Base-by-base conservation (phyloP, 73 alveolate genomes). In the Uronychia setigera region DNA sequence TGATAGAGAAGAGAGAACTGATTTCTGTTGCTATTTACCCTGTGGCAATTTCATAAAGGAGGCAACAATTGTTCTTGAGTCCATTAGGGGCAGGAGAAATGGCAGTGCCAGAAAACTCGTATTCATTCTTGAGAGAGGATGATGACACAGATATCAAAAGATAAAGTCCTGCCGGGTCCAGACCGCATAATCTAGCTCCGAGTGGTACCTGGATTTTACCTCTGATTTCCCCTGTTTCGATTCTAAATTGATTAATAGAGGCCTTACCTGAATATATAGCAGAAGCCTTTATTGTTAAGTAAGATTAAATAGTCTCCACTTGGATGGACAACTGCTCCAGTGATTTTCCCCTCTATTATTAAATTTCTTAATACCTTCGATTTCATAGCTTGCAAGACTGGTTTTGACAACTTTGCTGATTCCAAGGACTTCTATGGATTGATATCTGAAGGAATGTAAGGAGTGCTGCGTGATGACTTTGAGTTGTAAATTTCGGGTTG, bases 141-240 rank as follows among this genome's bases (percentile, higher is more conserved):
- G 92, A 82, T 26, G 83, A 81, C 19, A 83, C 94, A 77, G 80
- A 34, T 1, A 87, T 31, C 1, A 89, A 33, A 11, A 91, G 79
- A 80, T 91, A 87, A 30, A 86, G 59, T 0, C 93, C 96, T 26
- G 90, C 76, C 5, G 93, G 93, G 67, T 91, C 93, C 25, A 87
- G 29, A 29, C 30, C 57, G 80, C 87, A 77, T 27, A 60, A 84
- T 31, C 88, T 83, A n/a, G 93, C 89, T 31, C 92, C 83, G 29
- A 88, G 80, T 0, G 96, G 96, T 0, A 88, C 84, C 59, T 79
- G 74, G 0, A 92, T 85, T 27, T 90, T 88, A 19, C 96, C 96
- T 88, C 96, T 87, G 11, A 92, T 35, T 58, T 92, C 96, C n/a
- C 96, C 96, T 31, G 94, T 92, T 58, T 89, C 93, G 28, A 92